phyloP scores from a whole-genome alignment of 1,284 basidiomycete species.

The Takashimella koratensis region DNA sequence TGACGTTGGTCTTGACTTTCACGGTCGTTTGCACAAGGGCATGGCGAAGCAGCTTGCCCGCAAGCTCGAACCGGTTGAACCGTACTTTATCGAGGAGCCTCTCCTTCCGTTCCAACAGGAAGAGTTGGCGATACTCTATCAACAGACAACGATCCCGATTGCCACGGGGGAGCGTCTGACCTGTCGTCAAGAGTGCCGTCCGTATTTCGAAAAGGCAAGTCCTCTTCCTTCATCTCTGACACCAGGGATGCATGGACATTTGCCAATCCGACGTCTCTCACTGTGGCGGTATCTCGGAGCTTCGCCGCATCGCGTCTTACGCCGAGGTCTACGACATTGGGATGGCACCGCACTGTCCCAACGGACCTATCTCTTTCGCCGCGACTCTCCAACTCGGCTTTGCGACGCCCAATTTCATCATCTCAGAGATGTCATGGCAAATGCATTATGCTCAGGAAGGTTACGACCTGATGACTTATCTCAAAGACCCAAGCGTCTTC shows the following conservation, averaged over 20 bases:
- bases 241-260: constrained; percentile 57
- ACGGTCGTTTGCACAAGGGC: constrained; percentile 58
- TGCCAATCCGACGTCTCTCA: constrained; percentile 64
- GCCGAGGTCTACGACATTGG: constrained; percentile 50
- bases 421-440: constrained; percentile 19
- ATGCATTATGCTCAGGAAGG: constrained; percentile 5
- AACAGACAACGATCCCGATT: constrained; percentile 39
- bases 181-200: constrained; percentile 60
- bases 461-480: constrained; percentile 22
- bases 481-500: constrained; percentile 31
- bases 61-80: constrained; percentile 58
- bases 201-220: constrained; percentile 47
- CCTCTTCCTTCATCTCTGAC: constrained; percentile 45
- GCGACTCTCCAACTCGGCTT: constrained; percentile 50
- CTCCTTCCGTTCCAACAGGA: constrained; percentile 38
- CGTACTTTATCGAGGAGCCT: constrained; percentile 66
- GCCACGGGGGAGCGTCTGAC: constrained; percentile 59
- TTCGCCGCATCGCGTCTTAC: constrained; percentile 59
- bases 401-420: constrained; percentile 49
- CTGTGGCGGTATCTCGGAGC: constrained; percentile 63
- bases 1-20: constrained; percentile 53
- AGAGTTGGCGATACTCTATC: constrained; percentile 28
- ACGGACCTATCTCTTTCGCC: constrained; percentile 63
- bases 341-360: constrained; percentile 15
- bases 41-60: constrained; percentile 66